These are phyloP conservation scores for Trypanosoma grayi DNA, from an alignment of 208 protist species.

Conservation along the genomic window DNA sequence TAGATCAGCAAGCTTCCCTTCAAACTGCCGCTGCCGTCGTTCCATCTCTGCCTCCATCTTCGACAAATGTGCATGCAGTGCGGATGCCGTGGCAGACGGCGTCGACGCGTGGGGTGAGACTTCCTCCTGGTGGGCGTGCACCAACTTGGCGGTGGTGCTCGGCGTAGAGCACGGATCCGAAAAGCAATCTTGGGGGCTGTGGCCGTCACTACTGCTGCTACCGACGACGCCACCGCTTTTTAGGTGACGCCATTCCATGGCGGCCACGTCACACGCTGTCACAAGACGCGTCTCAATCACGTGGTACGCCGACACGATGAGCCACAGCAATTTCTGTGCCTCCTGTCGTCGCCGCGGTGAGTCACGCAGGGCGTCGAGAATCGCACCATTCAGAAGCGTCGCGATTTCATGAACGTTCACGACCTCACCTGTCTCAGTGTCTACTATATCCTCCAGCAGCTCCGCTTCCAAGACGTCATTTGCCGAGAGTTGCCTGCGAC, in stretches of 20 bases:
- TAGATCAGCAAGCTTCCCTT: conserved; percentile 29
- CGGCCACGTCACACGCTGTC: conserved; percentile 42
- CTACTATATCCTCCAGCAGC: conserved; percentile 45
- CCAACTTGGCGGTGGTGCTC: conserved; percentile 11
- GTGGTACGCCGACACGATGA: conserved; percentile 60
- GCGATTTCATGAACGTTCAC: conserved; percentile 52
- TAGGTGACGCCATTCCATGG: neutral
- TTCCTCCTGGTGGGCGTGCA: neutral
- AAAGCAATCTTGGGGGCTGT: neutral
- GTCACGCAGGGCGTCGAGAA: conserved; percentile 53
- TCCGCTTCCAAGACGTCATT: conserved; percentile 25
- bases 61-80: neutral
- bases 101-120: neutral
- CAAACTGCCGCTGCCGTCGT: conserved; percentile 14
- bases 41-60: conserved; percentile 3
- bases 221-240: neutral
- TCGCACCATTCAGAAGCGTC: conserved; percentile 56
- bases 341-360: conserved; percentile 32
- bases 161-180: conserved; percentile 8
- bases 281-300: conserved; percentile 63
- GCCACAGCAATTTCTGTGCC: conserved; percentile 72
- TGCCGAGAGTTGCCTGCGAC: neutral
- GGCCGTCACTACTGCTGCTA: neutral
- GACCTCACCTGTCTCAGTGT: conserved; percentile 45
- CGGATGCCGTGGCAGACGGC: neutral